Conservation (phyloP, 2,329 filamentous ascomycete species). For the Monosporascus cannonballus region DNA sequence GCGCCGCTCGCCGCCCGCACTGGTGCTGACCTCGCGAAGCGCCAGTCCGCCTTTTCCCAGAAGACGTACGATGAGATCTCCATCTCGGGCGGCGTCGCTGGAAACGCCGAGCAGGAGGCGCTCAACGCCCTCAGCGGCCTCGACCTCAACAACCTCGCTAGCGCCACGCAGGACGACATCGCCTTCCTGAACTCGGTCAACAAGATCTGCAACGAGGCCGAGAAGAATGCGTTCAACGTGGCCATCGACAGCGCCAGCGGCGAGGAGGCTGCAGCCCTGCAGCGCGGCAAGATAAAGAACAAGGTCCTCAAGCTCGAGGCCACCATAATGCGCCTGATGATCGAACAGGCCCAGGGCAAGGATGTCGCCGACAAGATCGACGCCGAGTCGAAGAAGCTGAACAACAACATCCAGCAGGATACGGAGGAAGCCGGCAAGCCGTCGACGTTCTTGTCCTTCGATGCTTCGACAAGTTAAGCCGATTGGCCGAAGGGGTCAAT, state of each 20-base stretch:
- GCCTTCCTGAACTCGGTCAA: conserved; percentile 45
- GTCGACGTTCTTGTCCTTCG: conserved; percentile 33
- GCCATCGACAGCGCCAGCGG: conserved; percentile 44
- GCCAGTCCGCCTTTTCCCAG: conserved; percentile 20
- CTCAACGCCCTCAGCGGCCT: conserved; percentile 32
- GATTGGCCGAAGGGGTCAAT: neutral
- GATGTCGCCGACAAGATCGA: conserved; percentile 38
- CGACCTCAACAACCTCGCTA: conserved; percentile 32
- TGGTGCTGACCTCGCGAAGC: neutral
- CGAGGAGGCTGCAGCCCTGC: conserved; percentile 39
- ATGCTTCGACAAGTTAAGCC: conserved; percentile 22
- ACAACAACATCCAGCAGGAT: conserved; percentile 47
- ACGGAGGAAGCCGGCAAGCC: conserved; percentile 38
- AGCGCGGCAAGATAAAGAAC: conserved; percentile 54
- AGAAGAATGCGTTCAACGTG: conserved; percentile 46
- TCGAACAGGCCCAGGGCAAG: conserved; percentile 44
- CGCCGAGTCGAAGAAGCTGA: conserved; percentile 43
- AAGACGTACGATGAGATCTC: conserved; percentile 38
- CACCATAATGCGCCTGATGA: conserved; percentile 42
- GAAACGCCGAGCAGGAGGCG: conserved; percentile 38
- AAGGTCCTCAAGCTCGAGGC: conserved; percentile 53
- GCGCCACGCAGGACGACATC: conserved; percentile 40
- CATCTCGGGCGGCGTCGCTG: conserved; percentile 40
- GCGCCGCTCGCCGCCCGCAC: neutral
- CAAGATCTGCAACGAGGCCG: conserved; percentile 46